Conservation (phyloP, 345 rosid genomes). For the Gynandropsis gynandra region DNA sequence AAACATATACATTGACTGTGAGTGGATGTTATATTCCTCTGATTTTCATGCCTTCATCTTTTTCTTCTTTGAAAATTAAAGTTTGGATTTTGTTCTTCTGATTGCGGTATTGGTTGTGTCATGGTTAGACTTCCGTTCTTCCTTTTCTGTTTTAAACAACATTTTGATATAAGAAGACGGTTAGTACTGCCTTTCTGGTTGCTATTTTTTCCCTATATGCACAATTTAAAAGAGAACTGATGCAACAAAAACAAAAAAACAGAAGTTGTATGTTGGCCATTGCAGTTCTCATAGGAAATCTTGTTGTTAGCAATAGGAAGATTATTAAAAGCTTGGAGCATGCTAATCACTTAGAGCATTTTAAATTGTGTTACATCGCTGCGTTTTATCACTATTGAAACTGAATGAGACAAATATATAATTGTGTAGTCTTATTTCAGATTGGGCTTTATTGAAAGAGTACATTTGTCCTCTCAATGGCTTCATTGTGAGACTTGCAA, state of each 20-base stretch:
- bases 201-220: not conserved
- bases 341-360: slow-evolving; percentile 4
- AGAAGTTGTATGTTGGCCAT: no score
- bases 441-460: slow-evolving; percentile 2
- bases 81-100: slow-evolving; percentile 8
- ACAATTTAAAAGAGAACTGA: not conserved
- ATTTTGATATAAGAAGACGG: slow-evolving; percentile 1
- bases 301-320: slow-evolving; percentile 11
- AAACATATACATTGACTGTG: slow-evolving; percentile 92
- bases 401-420: slow-evolving; percentile 4
- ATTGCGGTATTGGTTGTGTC: slow-evolving; percentile 6
- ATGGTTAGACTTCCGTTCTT: slow-evolving; percentile 6
- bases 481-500: not conserved
- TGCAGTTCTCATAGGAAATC: not conserved
- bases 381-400: slow-evolving; percentile 6
- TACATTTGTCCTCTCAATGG: not conserved
- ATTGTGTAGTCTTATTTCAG: not conserved
- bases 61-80: not conserved
- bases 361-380: slow-evolving; percentile 8
- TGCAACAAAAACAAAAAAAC: not conserved
- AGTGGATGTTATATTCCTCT: slow-evolving; percentile 28
- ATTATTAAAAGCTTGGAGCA: no score
- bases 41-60: not conserved
- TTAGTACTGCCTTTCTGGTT: slow-evolving; percentile 3
- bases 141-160: slow-evolving; percentile 2